These are phyloP conservation scores for Phytopythium mirpurense DNA, from an alignment of 352 stramenopile species.

Conservation along the genomic window DNA sequence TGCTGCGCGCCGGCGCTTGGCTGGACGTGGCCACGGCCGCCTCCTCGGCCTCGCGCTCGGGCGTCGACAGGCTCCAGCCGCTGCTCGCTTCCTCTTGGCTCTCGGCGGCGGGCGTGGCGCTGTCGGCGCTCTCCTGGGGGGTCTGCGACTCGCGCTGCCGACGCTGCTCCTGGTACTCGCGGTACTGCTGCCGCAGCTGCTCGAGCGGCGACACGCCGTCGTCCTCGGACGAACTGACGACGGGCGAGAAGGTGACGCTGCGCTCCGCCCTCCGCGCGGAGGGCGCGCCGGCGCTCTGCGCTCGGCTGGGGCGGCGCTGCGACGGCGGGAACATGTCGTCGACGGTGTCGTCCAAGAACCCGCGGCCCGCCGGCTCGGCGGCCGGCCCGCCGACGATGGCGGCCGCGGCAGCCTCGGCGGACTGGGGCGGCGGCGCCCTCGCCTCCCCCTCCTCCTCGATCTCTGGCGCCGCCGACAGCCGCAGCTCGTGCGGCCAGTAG, in stretches of 20 bases:
- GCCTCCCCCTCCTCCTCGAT: conserved; percentile 8
- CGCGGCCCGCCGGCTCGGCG: background rate
- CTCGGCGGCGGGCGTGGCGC: background rate
- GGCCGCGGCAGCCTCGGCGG: background rate
- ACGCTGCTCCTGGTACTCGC: conserved; percentile 2
- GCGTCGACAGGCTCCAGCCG: background rate
- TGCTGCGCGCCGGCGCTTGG: conserved; percentile 11
- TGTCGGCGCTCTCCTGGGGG: background rate
- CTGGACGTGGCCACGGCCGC: background rate
- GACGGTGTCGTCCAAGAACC: background rate
- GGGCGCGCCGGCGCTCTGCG: background rate
- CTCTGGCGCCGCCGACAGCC: conserved; percentile 11
- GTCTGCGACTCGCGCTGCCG: background rate
- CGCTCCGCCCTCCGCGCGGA: background rate
- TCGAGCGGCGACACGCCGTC: conserved; percentile 2
- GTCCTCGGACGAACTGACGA: conserved; percentile 2
- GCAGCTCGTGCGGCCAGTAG: conserved; percentile 34
- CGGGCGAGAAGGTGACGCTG: background rate
- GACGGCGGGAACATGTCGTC: conserved; percentile 5
- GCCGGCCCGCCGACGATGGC: background rate
- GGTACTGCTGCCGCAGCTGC: conserved; percentile 7
- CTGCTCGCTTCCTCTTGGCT: background rate
- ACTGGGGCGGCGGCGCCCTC: background rate
- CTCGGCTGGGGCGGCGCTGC: background rate
- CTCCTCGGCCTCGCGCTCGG: conserved; percentile 1